Percentiles rank a stretch among this genome's conserved stretches.
These are phyloP conservation scores for Pinus taeda DNA, from an alignment of 75 land plant genomes.

Conservation along the genomic window DNA sequence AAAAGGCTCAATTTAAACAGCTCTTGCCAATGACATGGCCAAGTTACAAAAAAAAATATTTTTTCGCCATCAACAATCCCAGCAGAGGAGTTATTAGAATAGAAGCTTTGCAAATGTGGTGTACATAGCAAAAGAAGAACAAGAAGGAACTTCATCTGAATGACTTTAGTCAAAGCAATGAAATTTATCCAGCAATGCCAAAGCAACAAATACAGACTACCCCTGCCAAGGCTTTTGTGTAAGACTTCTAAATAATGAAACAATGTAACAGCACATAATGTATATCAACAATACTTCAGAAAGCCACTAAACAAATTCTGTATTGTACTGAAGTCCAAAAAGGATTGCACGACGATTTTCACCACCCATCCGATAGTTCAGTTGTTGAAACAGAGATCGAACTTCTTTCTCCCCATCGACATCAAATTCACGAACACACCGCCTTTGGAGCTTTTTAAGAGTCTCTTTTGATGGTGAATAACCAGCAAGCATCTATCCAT, in stretches of 20 bases:
- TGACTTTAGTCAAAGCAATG: neutral
- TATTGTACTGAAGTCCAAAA: constrained; percentile 44
- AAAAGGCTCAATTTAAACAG: neutral
- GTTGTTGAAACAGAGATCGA: constrained; percentile 29
- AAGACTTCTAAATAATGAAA: neutral
- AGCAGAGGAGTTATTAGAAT: neutral
- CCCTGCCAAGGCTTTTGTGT: neutral
- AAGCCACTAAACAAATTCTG: constrained; percentile 14
- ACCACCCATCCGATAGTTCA: constrained; percentile 29
- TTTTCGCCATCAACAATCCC: neutral
- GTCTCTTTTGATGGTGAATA: constrained; percentile 47
- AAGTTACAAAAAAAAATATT: neutral
- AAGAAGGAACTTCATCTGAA: neutral
- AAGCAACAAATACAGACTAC: neutral
- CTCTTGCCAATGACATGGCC: neutral
- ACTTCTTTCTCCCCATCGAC: constrained; percentile 38
- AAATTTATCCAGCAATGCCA: constrained; percentile 1
- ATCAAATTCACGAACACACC: constrained; percentile 53
- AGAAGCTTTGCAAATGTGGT: neutral
- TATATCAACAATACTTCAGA: neutral
- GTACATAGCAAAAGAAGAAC: neutral
- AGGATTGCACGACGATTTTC: constrained; percentile 54
- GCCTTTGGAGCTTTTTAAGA: constrained; percentile 53
- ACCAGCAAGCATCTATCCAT: constrained; percentile 45
- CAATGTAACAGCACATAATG: neutral